Evolutionary conservation across 192 early-diverging fungal genomes (phyloP).

Genomic region (Coemansia sp.): DNA sequence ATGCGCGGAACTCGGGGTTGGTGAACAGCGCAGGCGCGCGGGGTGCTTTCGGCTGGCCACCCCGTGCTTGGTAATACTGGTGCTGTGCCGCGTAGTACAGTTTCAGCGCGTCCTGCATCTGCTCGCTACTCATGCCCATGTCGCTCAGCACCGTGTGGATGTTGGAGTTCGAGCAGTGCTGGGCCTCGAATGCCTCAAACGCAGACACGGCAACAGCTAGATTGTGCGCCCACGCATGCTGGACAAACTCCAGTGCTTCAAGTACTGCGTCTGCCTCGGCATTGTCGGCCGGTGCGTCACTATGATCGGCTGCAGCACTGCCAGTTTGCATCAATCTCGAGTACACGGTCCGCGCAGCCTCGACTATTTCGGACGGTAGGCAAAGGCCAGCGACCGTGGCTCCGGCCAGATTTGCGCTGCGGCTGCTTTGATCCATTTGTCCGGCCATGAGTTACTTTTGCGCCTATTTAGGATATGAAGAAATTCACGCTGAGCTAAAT

Average conservation of each 20-base stretch:
- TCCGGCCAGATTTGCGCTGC: too few relatives aligned
- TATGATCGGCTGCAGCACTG: too few relatives aligned
- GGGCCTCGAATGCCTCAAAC: conserved; percentile 6
- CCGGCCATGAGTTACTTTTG: too few relatives aligned
- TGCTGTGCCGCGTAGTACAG: conserved; percentile 2
- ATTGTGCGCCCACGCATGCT: neutral
- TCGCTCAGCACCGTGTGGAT: neutral
- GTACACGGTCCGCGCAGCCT: too few relatives aligned
- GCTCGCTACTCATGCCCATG: neutral
- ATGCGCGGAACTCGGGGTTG: conserved; percentile 13
- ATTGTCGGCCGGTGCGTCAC: neutral
- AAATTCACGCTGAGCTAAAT: too few relatives aligned
- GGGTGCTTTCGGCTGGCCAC: too few relatives aligned
- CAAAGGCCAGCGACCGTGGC: too few relatives aligned
- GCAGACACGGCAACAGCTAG: neutral
- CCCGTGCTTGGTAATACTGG: conserved; percentile 10
- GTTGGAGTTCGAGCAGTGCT: neutral
- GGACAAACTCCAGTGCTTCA: neutral
- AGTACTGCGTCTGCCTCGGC: neutral
- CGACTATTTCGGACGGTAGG: too few relatives aligned
- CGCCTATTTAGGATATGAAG: too few relatives aligned
- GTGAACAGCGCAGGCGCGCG: conserved; percentile 14
- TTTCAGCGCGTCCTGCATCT: neutral
- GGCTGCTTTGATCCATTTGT: too few relatives aligned
- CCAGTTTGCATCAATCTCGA: too few relatives aligned